These are phyloP conservation scores for Trapa incisa DNA, from an alignment of 345 rosid genomes.

Conservation along the genomic window DNA sequence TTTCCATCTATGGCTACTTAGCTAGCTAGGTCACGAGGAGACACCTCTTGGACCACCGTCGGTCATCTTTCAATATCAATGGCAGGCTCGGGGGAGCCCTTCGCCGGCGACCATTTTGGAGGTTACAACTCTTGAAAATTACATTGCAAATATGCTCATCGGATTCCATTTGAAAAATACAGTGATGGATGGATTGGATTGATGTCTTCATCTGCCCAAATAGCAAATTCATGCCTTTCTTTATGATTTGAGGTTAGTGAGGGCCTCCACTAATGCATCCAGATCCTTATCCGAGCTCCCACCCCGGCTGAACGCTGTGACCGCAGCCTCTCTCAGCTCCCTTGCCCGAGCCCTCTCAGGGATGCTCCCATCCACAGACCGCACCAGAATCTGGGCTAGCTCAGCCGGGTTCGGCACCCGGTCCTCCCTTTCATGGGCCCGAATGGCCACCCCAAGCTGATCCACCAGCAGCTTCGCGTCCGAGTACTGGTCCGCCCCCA, in stretches of 20 bases:
- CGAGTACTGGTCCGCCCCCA: constrained; percentile 49
- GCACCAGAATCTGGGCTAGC: constrained; percentile 21
- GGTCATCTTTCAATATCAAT: too few species aligned
- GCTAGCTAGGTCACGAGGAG: too few species aligned
- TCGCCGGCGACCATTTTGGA: too few species aligned
- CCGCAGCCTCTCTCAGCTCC: constrained; percentile 27
- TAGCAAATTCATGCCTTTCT: too few species aligned
- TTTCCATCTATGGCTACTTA: too few species aligned
- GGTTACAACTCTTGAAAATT: too few species aligned
- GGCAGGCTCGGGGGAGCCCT: too few species aligned
- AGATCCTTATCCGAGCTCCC: constrained; percentile 43
- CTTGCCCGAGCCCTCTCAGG: constrained; percentile 19
- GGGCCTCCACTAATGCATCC: constrained; percentile 25
- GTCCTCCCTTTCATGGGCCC: constrained; percentile 28
- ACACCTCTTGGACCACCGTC: too few species aligned
- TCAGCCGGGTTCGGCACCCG: constrained; percentile 26
- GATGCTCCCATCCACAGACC: constrained; percentile 13
- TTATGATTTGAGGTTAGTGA: not conserved
- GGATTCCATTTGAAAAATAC: too few species aligned
- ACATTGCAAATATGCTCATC: too few species aligned
- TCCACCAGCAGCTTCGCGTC: constrained; percentile 46
- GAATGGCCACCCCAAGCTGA: constrained; percentile 30
- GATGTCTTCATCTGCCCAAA: too few species aligned
- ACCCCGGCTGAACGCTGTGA: constrained; percentile 20
- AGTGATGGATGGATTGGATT: too few species aligned